phyloP scores from a whole-genome alignment of 1,284 basidiomycete species.

The Malassezia japonica region DNA sequence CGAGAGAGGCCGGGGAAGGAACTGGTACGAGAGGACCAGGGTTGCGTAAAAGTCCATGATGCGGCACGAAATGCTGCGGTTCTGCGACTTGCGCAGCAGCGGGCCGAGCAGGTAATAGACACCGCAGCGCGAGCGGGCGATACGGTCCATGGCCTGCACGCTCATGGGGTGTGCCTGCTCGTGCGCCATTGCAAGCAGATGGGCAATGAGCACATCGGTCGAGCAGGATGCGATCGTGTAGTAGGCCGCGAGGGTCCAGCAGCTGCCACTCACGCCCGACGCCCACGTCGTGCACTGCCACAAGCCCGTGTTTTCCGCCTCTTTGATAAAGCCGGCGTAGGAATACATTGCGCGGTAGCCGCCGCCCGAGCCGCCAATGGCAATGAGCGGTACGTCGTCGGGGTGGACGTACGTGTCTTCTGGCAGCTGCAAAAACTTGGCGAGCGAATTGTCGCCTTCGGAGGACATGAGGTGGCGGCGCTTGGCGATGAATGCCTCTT shows the following conservation, averaged over 20 bases:
- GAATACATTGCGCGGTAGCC: conserved; percentile 46
- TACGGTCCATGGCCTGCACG: conserved; percentile 33
- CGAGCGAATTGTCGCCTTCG: conserved; percentile 19
- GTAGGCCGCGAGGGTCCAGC: conserved; percentile 44
- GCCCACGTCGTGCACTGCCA: conserved; percentile 43
- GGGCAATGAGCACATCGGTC: conserved; percentile 24
- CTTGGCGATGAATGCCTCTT: conserved; percentile 22
- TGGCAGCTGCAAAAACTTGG: conserved; percentile 23
- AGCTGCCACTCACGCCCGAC: conserved; percentile 45
- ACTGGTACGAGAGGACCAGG: conserved; percentile 32
- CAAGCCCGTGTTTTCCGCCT: conserved; percentile 30
- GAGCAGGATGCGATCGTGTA: conserved; percentile 31
- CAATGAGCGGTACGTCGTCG: conserved; percentile 44
- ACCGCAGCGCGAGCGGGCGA: conserved; percentile 32
- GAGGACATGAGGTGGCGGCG: conserved; percentile 20
- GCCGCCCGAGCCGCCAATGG: conserved; percentile 47
- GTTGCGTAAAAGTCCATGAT: conserved; percentile 47
- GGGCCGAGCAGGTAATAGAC: conserved; percentile 41
- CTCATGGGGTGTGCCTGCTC: conserved; percentile 42
- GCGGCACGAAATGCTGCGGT: conserved; percentile 34
- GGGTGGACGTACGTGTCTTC: conserved; percentile 39
- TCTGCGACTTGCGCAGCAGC: conserved; percentile 31
- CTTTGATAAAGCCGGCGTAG: conserved; percentile 33
- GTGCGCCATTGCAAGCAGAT: conserved; percentile 30
- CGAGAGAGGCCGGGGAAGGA: conserved; percentile 23